Conservation (phyloP, 140 eudicot genomes). For the Bidens hawaiensis region DNA sequence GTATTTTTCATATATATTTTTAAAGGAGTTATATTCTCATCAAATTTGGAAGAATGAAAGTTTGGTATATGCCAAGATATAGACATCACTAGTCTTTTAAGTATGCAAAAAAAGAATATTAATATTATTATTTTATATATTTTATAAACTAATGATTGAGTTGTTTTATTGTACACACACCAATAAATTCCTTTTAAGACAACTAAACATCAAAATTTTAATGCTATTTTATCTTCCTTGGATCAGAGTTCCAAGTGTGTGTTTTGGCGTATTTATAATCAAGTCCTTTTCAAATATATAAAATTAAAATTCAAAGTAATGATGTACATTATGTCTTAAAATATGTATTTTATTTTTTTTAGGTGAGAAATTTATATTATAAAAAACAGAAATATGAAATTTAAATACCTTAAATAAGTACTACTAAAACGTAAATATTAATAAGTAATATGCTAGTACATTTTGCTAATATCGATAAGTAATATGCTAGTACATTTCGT, state of each 20-base stretch:
- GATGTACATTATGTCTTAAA: neutral
- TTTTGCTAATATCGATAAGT: no score
- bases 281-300: neutral
- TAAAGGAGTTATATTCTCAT: neutral
- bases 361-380: neutral
- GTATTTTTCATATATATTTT: constrained; percentile 4
- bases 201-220: constrained; percentile 22
- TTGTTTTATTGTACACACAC: constrained; percentile 21
- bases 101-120: constrained; percentile 3
- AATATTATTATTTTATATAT: neutral
- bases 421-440: no score
- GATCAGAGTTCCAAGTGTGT: constrained; percentile 27
- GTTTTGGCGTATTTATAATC: constrained; percentile 6
- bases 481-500: no score
- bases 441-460: no score
- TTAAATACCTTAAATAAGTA: no score
- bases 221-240: constrained; percentile 1
- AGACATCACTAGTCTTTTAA: constrained; percentile 31
- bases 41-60: constrained; percentile 3
- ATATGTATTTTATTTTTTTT: neutral
- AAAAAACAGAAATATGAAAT: neutral
- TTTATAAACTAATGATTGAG: constrained; percentile 12
- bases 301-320: neutral
- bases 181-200: constrained; percentile 33
- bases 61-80: constrained; percentile 31